phyloP scores from a whole-genome alignment of 257 asterid species.

The Lantana camara region DNA sequence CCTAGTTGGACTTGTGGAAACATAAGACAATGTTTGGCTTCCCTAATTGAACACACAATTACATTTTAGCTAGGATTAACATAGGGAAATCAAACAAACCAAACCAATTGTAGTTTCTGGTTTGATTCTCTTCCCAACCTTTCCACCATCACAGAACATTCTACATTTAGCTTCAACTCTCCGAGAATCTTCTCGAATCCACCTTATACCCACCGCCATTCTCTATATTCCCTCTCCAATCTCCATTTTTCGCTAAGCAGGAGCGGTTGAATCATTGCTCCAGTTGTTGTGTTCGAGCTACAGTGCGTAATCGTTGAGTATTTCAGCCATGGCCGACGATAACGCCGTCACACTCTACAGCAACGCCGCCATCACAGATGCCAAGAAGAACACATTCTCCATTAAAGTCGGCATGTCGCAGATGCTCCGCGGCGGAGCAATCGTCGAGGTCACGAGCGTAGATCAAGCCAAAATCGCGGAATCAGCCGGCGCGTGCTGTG shows the following conservation, averaged over 20 bases:
- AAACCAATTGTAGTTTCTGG: conserved; percentile 20
- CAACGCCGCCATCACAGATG: conserved; percentile 63
- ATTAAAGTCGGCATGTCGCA: conserved; percentile 75
- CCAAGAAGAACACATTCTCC: conserved; percentile 67
- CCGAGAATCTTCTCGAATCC: conserved; percentile 56
- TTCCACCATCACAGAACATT: conserved; percentile 31
- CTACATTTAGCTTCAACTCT: conserved; percentile 30
- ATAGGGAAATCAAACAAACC: background rate
- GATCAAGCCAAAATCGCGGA: conserved; percentile 86
- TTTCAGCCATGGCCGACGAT: conserved; percentile 65
- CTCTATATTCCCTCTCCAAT: conserved; percentile 1
- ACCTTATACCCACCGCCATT: conserved; percentile 19
- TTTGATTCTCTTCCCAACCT: conserved; percentile 10
- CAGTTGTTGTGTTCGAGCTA: background rate
- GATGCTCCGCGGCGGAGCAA: conserved; percentile 86
- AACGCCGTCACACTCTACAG: conserved; percentile 77
- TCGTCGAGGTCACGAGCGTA: conserved; percentile 59
- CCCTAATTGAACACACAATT: background rate
- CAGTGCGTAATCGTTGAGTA: conserved; percentile 24
- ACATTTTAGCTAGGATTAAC: background rate
- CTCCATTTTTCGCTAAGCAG: background rate
- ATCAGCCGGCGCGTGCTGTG: conserved; percentile 82
- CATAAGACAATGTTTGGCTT: background rate
- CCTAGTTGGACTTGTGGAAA: too few species aligned
- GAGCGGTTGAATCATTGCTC: background rate